Percentiles rank a stretch among this genome's conserved stretches.
These are phyloP conservation scores for Yarrowia osloensis DNA, from an alignment of 805 yeast species.

Conservation along the genomic window DNA sequence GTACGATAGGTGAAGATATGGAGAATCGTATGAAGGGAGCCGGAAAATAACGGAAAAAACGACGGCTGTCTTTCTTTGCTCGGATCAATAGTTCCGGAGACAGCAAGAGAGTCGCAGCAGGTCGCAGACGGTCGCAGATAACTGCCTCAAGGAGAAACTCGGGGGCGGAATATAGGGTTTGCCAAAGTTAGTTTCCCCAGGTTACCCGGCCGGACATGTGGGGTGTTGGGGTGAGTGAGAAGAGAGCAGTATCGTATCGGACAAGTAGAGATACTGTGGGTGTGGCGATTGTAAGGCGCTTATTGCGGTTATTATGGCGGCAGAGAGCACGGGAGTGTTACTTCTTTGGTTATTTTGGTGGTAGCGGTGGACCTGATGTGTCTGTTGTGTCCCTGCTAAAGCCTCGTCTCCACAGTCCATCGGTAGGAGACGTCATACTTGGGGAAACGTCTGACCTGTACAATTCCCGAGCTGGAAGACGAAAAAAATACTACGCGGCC, in stretches of 20 bases:
- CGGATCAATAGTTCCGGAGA: background rate
- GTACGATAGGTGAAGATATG: too few relatives aligned
- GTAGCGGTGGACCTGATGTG: too few relatives aligned
- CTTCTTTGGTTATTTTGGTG: too few relatives aligned
- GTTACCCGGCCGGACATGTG: background rate
- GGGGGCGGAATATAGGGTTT: background rate
- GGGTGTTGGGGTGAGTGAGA: background rate
- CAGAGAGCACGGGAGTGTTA: too few relatives aligned
- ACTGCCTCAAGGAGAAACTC: constrained; percentile 22
- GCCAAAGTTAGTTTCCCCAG: constrained; percentile 3
- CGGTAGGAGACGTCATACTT: background rate
- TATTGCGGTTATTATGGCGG: too few relatives aligned
- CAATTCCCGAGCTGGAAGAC: too few relatives aligned
- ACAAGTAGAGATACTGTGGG: background rate
- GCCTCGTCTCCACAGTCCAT: too few relatives aligned
- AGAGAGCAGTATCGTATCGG: background rate
- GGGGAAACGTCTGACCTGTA: background rate
- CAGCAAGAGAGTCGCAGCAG: background rate
- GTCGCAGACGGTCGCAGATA: background rate
- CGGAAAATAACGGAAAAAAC: background rate
- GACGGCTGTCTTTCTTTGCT: background rate
- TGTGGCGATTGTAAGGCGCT: too few relatives aligned
- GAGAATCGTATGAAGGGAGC: too few relatives aligned
- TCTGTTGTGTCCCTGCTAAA: too few relatives aligned
- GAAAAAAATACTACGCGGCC: too few relatives aligned